Base-by-base conservation (phyloP, 2,329 filamentous ascomycete species). In the Pseudocercospora crystallina region DNA sequence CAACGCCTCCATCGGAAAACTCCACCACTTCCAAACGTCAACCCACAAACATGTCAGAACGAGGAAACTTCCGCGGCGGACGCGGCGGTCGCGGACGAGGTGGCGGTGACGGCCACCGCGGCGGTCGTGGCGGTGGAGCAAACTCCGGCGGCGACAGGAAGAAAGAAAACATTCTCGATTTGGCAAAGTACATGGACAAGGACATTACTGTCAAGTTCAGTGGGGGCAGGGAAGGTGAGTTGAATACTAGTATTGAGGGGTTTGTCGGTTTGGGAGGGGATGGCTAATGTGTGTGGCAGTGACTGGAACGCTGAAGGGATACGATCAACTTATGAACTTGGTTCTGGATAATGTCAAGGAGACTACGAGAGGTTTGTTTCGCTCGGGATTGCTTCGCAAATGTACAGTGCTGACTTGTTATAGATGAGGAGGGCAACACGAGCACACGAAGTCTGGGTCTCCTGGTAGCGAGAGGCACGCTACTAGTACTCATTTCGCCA, bases 131-230 rank as follows among this genome's bases (percentile, higher is more conserved):
- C 8, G 54, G 58, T 39, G 63, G 66, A 2, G 65, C 65, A 26
- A 61, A 66, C 36, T 58, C 56, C 37, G 54, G 58, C 48, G 51
- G 50, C 47, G 64, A 83, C 86, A 64, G 90, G 54, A 96, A 96
- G 83, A 97, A 97, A 79, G 94, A 99, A 74, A 97, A 96, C 71
- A 99, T 99, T 65, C 82, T 99, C 47, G 92, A 99, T 68, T 73
- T 99, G 65, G 84, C 80, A 69, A 96, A 96, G 76, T 99, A 97
- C 73, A 90, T 96, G 87, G 90, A 99, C 73, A 95, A 96, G 81
- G 81, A 87, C 68, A 90, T 99, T 61, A 87, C 82, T 8, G 91
- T 99, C 69, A 97, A 97, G 75, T 97, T 99, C 72, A 96, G 90
- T 67, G 94, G 94, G 36, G 94, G 94, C 1, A 78, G 92, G 54